Evolutionary conservation across 2,329 filamentous ascomycete genomes (phyloP), one percentile per base, ranked within the genome.

Genomic region (Hymenoscyphus linearis): DNA sequence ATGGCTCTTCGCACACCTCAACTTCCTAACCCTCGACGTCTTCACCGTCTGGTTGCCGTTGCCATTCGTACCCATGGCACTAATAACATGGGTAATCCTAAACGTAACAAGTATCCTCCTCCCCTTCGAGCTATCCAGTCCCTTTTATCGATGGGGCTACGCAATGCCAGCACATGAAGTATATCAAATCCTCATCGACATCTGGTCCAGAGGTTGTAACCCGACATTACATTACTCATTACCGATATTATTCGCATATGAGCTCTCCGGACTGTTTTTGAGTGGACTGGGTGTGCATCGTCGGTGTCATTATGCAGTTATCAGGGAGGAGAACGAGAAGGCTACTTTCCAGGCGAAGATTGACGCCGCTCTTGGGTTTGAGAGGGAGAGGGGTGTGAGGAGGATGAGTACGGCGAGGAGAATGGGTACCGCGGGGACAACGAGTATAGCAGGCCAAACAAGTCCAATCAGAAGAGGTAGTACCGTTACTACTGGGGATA

Each of bases 111-210:
- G 83, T 0, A 74, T 78, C 0, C 86, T 88, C 66, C 84, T 87
- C 69, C 74, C 81, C 3, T 75, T 88, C 52, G 82, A 84, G 27
- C 74, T 88, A 26, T 79, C 82, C 1, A 81, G 83, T 0, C 74
- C 71, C 0, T 87, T 88, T 67, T 89, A 84, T 69, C 69, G 73
- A 2, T 88, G 83, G 82, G 84, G 83, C 0, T 85, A 85, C 68
- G 85, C 80, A 0, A 85, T 84, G 82, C 85, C 85, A 9, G 71
- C 88, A 59, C 82, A 87, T 70, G 80, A 83, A 44, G 78, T 88
- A 40, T 80, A 76, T 62, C 70, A 73, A 3, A 59, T 75, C 3
- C 63, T 79, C 10, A 67, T 76, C 0, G 69, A 77, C 22, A 75
- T 79, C 4, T 80, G 77, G 76, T 76, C 75, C 2, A 68, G 72